These are phyloP conservation scores for Quercus variabilis DNA, from an alignment of 306 rosid species.

Conservation along the genomic window DNA sequence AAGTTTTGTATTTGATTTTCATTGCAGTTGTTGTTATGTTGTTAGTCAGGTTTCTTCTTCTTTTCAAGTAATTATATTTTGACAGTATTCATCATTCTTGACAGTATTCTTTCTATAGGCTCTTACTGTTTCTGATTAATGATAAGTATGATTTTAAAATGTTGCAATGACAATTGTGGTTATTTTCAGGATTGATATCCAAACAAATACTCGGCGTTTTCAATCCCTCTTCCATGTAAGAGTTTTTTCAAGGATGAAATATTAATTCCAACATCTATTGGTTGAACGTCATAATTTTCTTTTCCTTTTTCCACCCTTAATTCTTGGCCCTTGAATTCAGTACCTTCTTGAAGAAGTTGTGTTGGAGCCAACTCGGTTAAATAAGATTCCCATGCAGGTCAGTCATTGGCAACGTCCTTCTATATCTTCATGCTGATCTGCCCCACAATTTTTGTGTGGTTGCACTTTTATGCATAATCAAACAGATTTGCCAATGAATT, in stretches of 20 bases:
- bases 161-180: conserved; percentile 13
- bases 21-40: neutral
- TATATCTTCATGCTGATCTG: neutral
- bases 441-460: neutral
- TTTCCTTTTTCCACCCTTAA: conserved; percentile 7
- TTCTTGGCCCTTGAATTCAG: conserved; percentile 41
- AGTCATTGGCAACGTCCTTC: conserved; percentile 3
- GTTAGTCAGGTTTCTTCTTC: neutral
- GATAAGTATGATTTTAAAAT: conserved; percentile 15
- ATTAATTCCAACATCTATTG: neutral
- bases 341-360: conserved; percentile 94
- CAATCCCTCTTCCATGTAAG: conserved; percentile 82
- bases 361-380: conserved; percentile 58
- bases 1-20: neutral
- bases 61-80: neutral
- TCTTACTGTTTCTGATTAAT: neutral
- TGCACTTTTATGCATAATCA: neutral
- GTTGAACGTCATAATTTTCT: conserved; percentile 8
- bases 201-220: conserved; percentile 78
- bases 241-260: conserved; percentile 12
- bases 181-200: conserved; percentile 88
- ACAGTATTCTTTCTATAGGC: neutral
- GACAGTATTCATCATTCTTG: neutral
- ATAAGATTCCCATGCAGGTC: conserved; percentile 61
- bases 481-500: no score